Evolutionary conservation across 345 rosid species (phyloP).

Genomic region (Eutrema japonicum): DNA sequence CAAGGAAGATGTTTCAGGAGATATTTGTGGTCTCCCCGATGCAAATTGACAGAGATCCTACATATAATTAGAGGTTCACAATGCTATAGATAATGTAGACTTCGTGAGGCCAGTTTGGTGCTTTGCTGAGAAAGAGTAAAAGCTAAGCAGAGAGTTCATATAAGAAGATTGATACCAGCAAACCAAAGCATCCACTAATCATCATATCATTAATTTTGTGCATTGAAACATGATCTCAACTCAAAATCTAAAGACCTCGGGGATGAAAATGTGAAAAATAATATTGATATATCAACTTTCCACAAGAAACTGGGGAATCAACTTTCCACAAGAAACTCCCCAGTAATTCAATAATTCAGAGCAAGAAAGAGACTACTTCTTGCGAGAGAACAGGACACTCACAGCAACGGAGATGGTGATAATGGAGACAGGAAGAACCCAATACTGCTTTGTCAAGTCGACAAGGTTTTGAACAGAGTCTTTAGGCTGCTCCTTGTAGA

Average conservation of each 20-base stretch:
- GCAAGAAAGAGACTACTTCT: conserved; percentile 48
- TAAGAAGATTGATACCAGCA: neutral
- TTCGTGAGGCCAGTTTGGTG: neutral
- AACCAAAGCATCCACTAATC: conserved; percentile 25
- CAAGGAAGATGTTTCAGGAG: neutral
- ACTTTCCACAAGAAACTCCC: no score
- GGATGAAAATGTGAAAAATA: neutral
- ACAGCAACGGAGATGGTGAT: conserved; percentile 63
- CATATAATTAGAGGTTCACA: neutral
- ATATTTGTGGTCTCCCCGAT: neutral
- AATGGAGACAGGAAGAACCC: conserved; percentile 69
- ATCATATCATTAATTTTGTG: conserved; percentile 20
- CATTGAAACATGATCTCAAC: conserved; percentile 1
- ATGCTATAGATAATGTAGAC: neutral
- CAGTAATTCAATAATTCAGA: conserved; percentile 19
- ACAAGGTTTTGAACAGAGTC: conserved; percentile 48
- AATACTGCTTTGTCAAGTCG: conserved; percentile 64
- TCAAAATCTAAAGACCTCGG: conserved; percentile 5
- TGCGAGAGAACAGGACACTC: conserved; percentile 63
- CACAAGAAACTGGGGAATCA: no score
- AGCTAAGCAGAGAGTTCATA: neutral
- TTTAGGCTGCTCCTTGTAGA: conserved; percentile 46
- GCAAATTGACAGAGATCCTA: neutral
- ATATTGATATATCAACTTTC: conserved; percentile 10
- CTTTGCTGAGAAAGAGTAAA: neutral